A percentile compares a stretch with the other conserved stretches of the same genome.
Evolutionary conservation across 768 basidiomycete species (phyloP).

Genomic region (Hygrocybe punicea): DNA sequence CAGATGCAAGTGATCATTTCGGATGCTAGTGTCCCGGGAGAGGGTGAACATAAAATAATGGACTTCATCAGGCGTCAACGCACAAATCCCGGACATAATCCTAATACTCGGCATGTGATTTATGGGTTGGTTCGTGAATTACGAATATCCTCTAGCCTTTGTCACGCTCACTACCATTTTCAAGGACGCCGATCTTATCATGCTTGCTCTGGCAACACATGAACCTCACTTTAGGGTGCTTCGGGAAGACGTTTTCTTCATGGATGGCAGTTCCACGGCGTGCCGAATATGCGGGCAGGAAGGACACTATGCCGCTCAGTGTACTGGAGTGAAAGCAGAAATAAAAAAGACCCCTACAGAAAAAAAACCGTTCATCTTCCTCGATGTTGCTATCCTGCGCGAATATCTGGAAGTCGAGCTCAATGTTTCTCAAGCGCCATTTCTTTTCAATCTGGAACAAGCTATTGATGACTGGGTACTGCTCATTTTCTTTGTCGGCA

Average conservation of each 20-base stretch:
- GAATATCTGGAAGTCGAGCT: constrained; percentile 98
- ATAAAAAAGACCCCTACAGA: constrained; percentile 66
- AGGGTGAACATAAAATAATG: constrained; percentile 99
- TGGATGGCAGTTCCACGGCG: constrained; percentile 69
- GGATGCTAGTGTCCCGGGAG: constrained; percentile 94
- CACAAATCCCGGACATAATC: constrained; percentile 81
- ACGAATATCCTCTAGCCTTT: not conserved
- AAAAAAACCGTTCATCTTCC: constrained; percentile 98
- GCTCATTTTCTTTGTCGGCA: constrained; percentile 99
- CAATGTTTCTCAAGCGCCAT: constrained; percentile 68
- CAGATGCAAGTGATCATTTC: constrained; percentile 96
- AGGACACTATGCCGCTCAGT: constrained; percentile 94
- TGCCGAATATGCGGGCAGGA: constrained; percentile 94
- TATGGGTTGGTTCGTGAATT: constrained; percentile 78
- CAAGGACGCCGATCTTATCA: constrained; percentile 98
- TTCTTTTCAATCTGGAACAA: constrained; percentile 91
- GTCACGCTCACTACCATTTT: constrained; percentile 12
- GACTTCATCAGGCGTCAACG: constrained; percentile 93
- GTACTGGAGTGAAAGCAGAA: constrained; percentile 75
- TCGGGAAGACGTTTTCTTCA: constrained; percentile 93
- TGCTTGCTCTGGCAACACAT: constrained; percentile 96
- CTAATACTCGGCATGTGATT: constrained; percentile 94
- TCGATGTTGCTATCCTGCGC: constrained; percentile 91
- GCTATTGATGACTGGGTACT: constrained; percentile 99
- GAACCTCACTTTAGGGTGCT: constrained; percentile 98